A percentile compares a stretch with the other conserved stretches of the same genome.
These are phyloP conservation scores for Nannochloropsis oceanica DNA, from an alignment of 108 stramenopile genomes.

Conservation along the genomic window DNA sequence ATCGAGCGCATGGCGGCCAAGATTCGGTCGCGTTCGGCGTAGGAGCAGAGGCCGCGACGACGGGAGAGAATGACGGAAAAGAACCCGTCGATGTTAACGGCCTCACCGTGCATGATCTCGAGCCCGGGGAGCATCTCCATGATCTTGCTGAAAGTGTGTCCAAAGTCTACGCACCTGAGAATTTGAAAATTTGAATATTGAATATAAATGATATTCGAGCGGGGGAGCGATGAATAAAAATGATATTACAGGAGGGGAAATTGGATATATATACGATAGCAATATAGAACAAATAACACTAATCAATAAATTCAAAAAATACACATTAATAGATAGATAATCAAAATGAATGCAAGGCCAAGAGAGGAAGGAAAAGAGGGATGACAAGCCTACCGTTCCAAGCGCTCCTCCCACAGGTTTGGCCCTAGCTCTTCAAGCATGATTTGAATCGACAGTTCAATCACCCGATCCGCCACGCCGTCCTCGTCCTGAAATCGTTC, in stretches of 20 bases:
- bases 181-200: neutral
- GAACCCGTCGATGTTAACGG: constrained; percentile 89
- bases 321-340: neutral
- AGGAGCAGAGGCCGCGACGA: constrained; percentile 64
- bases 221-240: too few species aligned
- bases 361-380: neutral
- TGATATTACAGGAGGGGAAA: too few species aligned
- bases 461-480: constrained; percentile 48
- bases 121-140: constrained; percentile 79
- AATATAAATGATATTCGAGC: neutral
- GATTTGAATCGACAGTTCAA: constrained; percentile 81
- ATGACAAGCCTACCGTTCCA: constrained; percentile 49
- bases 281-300: neutral
- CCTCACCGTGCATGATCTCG: constrained; percentile 93
- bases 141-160: constrained; percentile 86
- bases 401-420: constrained; percentile 79
- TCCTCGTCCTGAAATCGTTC: constrained; percentile 29
- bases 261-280: too few species aligned
- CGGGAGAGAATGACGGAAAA: constrained; percentile 72
- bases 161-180: constrained; percentile 29
- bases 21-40: constrained; percentile 59
- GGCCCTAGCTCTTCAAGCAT: constrained; percentile 93
- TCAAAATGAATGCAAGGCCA: neutral
- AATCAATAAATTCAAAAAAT: neutral
- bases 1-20: constrained; percentile 64